Conservation (phyloP, 2,329 filamentous ascomycete genomes). For the Pestalotiopsis sp. region DNA sequence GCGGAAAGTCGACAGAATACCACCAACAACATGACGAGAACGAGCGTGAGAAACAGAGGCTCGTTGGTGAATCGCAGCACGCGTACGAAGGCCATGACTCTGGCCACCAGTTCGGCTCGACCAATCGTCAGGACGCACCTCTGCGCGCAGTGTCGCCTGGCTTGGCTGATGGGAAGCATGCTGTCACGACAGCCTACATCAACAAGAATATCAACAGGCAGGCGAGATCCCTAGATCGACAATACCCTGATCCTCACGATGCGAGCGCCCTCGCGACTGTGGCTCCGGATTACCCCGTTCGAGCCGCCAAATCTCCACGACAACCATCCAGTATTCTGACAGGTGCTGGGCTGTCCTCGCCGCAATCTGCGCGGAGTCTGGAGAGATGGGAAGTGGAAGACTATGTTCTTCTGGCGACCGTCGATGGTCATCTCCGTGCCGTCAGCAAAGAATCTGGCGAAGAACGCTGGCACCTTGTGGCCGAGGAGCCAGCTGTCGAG, state of each 20-base stretch:
- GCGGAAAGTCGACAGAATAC: constrained; percentile 2
- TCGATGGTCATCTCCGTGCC: constrained; percentile 95
- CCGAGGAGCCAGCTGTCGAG: constrained; percentile 86
- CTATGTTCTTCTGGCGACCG: constrained; percentile 99
- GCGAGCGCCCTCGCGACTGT: constrained; percentile 97
- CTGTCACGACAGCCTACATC: constrained; percentile 23
- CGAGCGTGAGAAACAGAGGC: constrained; percentile 9
- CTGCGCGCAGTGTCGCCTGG: constrained; percentile 15
- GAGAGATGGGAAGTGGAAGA: constrained; percentile 99
- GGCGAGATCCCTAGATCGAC: constrained; percentile 32
- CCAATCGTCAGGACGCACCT: constrained; percentile 22
- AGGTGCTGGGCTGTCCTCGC: constrained; percentile 71
- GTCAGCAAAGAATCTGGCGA: constrained; percentile 84
- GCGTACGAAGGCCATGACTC: constrained; percentile 21
- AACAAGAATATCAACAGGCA: constrained; percentile 32
- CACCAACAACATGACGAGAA: constrained; percentile 18
- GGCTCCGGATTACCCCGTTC: constrained; percentile 93
- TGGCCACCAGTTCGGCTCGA: constrained; percentile 23
- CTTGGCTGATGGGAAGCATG: constrained; percentile 19
- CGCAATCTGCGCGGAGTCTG: constrained; percentile 92
- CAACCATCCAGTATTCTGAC: constrained; percentile 54
- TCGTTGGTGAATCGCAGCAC: constrained; percentile 19
- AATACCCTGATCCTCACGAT: constrained; percentile 55
- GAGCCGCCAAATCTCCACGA: constrained; percentile 82
- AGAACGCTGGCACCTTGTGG: constrained; percentile 81